Evolutionary conservation across 495 filamentous ascomycete species (phyloP).

Genomic region (Neurospora tetrasperma): DNA sequence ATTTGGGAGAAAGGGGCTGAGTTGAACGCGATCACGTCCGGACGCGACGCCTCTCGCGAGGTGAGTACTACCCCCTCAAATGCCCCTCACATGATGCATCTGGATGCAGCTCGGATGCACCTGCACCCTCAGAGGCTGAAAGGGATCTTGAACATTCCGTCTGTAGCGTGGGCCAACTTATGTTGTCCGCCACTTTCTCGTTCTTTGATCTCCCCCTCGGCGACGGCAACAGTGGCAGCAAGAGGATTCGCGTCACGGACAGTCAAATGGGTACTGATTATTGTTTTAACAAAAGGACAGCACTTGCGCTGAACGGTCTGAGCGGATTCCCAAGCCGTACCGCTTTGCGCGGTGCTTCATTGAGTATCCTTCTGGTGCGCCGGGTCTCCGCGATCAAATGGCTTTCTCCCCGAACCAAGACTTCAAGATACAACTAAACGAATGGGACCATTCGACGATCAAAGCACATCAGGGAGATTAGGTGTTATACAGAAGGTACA

Average conservation of each 20-base stretch:
- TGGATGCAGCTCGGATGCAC: background rate
- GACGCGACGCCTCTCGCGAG: background rate
- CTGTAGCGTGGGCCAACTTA: too few relatives aligned
- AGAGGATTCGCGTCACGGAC: background rate
- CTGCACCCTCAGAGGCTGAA: background rate
- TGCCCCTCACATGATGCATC: background rate
- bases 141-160: background rate
- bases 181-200: too few relatives aligned
- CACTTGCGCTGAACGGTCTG: fast-evolving
- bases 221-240: background rate
- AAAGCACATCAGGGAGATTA: background rate
- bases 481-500: background rate
- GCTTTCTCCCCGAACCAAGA: background rate
- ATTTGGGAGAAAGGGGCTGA: too few relatives aligned
- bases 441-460: too few relatives aligned
- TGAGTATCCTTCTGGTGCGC: background rate
- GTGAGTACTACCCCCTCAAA: background rate
- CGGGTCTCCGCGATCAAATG: background rate
- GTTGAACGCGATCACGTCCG: background rate
- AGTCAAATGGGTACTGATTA: background rate
- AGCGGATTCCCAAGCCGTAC: background rate
- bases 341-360: background rate
- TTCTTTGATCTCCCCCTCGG: background rate
- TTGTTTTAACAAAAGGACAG: background rate
- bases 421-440: too few relatives aligned